phyloP scores from a whole-genome alignment of 257 asterid genomes.

The Solanum corneliomulleri region DNA sequence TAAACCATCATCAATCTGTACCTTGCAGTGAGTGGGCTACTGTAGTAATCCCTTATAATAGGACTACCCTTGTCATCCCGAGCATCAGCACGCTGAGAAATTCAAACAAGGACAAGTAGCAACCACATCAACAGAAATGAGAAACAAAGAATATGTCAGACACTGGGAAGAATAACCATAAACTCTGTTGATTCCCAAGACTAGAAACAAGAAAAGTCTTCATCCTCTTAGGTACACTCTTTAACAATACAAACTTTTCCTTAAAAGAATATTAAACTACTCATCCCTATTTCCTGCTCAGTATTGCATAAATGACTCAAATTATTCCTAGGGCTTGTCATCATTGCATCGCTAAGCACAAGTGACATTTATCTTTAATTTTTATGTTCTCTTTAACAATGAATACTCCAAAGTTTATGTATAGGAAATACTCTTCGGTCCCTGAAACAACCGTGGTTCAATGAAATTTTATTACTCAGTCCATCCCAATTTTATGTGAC shows the following conservation, averaged over 20 bases:
- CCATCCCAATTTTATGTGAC: not conserved
- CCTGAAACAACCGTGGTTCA: not conserved
- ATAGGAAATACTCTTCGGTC: not conserved
- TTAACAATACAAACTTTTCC: not conserved
- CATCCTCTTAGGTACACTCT: not conserved
- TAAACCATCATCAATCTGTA: slow-evolving; percentile 5
- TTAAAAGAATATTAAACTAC: not conserved
- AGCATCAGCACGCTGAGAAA: slow-evolving; percentile 74
- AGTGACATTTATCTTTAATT: not conserved
- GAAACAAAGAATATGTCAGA: not conserved
- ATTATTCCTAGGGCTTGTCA: not conserved
- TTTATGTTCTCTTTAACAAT: not conserved
- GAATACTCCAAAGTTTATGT: not conserved
- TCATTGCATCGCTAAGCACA: not conserved
- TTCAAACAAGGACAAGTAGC: not conserved
- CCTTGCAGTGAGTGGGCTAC: slow-evolving; percentile 99
- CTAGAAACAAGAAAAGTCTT: not conserved
- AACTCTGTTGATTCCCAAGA: not conserved
- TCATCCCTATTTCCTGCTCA: not conserved
- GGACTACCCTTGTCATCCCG: slow-evolving; percentile 84
- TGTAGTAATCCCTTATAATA: slow-evolving; percentile 75
- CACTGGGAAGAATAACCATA: not conserved
- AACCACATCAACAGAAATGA: not conserved
- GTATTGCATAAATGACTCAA: not conserved
- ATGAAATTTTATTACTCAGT: not conserved